These are phyloP conservation scores for Diplocarpon rosae DNA, from an alignment of 2,329 filamentous ascomycete genomes.

Conservation along the genomic window DNA sequence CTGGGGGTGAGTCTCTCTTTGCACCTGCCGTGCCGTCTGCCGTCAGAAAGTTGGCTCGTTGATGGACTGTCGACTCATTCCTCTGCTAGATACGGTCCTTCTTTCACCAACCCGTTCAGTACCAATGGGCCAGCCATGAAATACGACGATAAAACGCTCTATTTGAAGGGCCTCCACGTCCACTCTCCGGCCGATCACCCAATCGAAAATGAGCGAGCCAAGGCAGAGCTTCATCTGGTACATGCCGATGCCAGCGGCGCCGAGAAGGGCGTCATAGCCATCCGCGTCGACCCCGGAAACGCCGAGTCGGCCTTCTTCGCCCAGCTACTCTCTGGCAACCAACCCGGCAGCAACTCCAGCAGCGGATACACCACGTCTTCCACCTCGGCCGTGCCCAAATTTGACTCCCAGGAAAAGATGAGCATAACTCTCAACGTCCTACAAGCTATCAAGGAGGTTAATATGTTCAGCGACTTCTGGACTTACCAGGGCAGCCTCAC, in stretches of 20 bases:
- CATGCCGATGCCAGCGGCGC: slow-evolving; percentile 33
- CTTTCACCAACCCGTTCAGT: slow-evolving; percentile 30
- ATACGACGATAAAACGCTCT: slow-evolving; percentile 37
- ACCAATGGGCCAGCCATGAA: slow-evolving; percentile 31
- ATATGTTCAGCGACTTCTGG: slow-evolving; percentile 35
- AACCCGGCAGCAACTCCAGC: background rate
- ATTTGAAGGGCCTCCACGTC: slow-evolving; percentile 40
- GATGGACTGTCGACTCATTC: background rate
- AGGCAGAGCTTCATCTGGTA: slow-evolving; percentile 39
- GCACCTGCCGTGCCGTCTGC: background rate
- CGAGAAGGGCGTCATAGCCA: slow-evolving; percentile 35
- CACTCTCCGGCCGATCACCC: slow-evolving; percentile 40
- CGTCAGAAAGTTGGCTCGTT: too few species aligned
- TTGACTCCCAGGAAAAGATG: slow-evolving; percentile 27
- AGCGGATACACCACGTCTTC: background rate
- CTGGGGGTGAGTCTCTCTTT: slow-evolving; percentile 26
- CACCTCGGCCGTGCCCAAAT: slow-evolving; percentile 28
- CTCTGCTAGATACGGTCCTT: slow-evolving; percentile 32
- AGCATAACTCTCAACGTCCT: slow-evolving; percentile 25
- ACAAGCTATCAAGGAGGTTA: slow-evolving; percentile 29
- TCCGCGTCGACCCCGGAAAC: slow-evolving; percentile 35
- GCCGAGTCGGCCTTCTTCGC: slow-evolving; percentile 30
- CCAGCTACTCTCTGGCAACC: slow-evolving; percentile 27
- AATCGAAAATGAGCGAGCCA: slow-evolving; percentile 32
- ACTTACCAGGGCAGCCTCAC: slow-evolving; percentile 38